Evolutionary conservation across 495 filamentous ascomycete species (phyloP).

Genomic region (Daldinia decipiens): DNA sequence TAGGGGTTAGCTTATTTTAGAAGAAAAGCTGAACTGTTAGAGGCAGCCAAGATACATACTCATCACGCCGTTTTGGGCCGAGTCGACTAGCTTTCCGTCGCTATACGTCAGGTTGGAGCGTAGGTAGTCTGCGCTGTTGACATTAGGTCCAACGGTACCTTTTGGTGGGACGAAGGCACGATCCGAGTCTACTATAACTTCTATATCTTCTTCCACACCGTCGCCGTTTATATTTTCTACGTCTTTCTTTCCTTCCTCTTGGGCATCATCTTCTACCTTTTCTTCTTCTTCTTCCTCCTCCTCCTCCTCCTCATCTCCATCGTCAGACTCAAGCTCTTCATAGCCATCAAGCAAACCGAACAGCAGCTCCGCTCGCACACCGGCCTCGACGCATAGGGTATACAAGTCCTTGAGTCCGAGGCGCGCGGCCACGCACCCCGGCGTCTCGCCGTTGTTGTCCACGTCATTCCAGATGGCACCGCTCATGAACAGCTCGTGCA

Average conservation of each 20-base stretch:
- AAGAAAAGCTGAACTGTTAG: slow-evolving; percentile 46
- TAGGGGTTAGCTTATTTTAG: slow-evolving; percentile 9
- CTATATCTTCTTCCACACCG: slow-evolving; percentile 14
- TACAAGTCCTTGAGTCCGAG: slow-evolving; percentile 80
- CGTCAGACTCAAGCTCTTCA: slow-evolving; percentile 71
- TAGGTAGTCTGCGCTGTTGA: slow-evolving; percentile 78
- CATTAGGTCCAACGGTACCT: slow-evolving; percentile 50
- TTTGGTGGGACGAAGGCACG: slow-evolving; percentile 51
- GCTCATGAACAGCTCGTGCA: slow-evolving; percentile 80
- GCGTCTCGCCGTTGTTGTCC: slow-evolving; percentile 85
- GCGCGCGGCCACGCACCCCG: slow-evolving; percentile 83
- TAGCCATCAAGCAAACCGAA: slow-evolving; percentile 81
- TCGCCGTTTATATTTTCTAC: background rate
- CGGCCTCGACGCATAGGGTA: slow-evolving; percentile 86
- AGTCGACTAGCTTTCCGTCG: slow-evolving; percentile 78
- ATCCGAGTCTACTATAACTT: slow-evolving; percentile 48
- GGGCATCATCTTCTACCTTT: slow-evolving; percentile 44
- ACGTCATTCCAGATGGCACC: slow-evolving; percentile 99
- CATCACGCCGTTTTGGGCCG: slow-evolving; percentile 90
- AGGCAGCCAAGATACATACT: slow-evolving; percentile 61
- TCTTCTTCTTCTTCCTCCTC: slow-evolving; percentile 58
- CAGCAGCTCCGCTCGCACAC: slow-evolving; percentile 89
- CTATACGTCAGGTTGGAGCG: slow-evolving; percentile 79
- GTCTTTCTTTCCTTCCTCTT: background rate
- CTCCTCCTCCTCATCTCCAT: slow-evolving; percentile 67